These are phyloP conservation scores for Peronospora tabacina DNA, from an alignment of 352 stramenopile species.

Conservation along the genomic window DNA sequence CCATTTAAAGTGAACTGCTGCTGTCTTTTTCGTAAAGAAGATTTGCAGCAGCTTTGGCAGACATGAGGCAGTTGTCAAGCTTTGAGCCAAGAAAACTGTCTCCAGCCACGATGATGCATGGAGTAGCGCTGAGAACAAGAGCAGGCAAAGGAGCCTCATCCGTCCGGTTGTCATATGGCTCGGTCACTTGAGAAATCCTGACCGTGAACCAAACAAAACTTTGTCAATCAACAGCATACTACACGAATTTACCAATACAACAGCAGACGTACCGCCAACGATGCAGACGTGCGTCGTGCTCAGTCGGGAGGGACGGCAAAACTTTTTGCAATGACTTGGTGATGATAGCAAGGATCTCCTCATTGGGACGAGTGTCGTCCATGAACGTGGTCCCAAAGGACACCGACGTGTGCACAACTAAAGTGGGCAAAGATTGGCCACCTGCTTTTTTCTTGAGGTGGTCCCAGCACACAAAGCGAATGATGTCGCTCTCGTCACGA, in stretches of 20 bases:
- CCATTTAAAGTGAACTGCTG: constrained; percentile 30
- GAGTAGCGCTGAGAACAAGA: constrained; percentile 43
- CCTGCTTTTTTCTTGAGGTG: constrained; percentile 46
- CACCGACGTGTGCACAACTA: constrained; percentile 66
- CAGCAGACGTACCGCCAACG: constrained; percentile 48
- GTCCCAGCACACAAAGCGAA: constrained; percentile 77
- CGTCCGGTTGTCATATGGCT: constrained; percentile 31
- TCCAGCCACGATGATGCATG: constrained; percentile 52
- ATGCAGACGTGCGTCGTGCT: constrained; percentile 45
- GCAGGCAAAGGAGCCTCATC: constrained; percentile 9
- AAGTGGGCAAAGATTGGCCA: constrained; percentile 8
- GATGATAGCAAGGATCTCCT: constrained; percentile 48
- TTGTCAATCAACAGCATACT: constrained; percentile 6
- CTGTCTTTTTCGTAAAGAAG: constrained; percentile 18
- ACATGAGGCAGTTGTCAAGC: constrained; percentile 67
- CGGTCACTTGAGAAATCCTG: constrained; percentile 62
- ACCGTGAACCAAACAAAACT: not conserved
- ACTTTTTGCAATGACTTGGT: constrained; percentile 42
- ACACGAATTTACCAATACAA: not conserved
- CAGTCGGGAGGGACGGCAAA: constrained; percentile 44
- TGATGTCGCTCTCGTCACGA: constrained; percentile 43
- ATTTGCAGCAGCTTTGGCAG: constrained; percentile 37
- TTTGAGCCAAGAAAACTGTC: constrained; percentile 61
- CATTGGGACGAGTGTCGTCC: constrained; percentile 42
- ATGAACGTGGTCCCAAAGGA: constrained; percentile 51